phyloP scores from a whole-genome alignment of 768 basidiomycete genomes.

The Phlebiopsis flavidoalba region DNA sequence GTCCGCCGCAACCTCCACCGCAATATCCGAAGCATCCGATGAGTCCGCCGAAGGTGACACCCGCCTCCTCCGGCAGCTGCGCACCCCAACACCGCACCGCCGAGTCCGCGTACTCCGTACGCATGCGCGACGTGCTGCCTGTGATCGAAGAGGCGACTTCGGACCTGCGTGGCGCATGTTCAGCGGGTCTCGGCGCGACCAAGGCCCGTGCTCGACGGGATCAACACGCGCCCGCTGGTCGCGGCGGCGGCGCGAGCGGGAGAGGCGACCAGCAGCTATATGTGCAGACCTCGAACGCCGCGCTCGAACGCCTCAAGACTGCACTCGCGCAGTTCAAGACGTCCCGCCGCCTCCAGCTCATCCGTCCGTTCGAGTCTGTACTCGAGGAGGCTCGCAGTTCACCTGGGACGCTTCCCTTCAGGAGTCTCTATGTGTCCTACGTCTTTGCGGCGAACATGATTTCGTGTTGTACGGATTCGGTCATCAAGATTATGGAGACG shows the following conservation, averaged over 20 bases:
- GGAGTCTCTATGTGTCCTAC: conserved; percentile 44
- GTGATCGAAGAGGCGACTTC: conserved; percentile 28
- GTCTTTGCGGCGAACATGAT: conserved; percentile 44
- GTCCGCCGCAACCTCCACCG: conserved; percentile 7
- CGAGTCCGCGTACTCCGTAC: conserved; percentile 26
- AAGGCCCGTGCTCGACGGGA: conserved; percentile 24
- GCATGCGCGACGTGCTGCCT: conserved; percentile 31
- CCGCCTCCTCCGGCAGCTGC: conserved; percentile 30
- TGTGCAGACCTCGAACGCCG: conserved; percentile 20
- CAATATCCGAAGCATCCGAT: conserved; percentile 5
- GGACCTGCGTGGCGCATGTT: conserved; percentile 29
- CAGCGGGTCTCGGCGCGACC: conserved; percentile 23
- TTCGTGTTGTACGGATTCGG: conserved; percentile 27
- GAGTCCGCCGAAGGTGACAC: conserved; percentile 26
- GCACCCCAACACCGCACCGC: conserved; percentile 18
- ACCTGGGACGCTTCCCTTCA: conserved; percentile 23
- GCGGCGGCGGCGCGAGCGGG: conserved; percentile 12
- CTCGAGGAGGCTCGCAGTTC: conserved; percentile 24
- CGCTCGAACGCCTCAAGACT: conserved; percentile 19
- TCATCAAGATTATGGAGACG: conserved; percentile 31
- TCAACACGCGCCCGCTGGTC: conserved; percentile 31
- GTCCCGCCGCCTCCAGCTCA: conserved; percentile 29
- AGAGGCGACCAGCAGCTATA: conserved; percentile 13
- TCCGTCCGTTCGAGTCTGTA: conserved; percentile 38
- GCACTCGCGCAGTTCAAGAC: conserved; percentile 29